Base-by-base conservation (phyloP, 345 rosid genomes). In the Microcos paniculata region DNA sequence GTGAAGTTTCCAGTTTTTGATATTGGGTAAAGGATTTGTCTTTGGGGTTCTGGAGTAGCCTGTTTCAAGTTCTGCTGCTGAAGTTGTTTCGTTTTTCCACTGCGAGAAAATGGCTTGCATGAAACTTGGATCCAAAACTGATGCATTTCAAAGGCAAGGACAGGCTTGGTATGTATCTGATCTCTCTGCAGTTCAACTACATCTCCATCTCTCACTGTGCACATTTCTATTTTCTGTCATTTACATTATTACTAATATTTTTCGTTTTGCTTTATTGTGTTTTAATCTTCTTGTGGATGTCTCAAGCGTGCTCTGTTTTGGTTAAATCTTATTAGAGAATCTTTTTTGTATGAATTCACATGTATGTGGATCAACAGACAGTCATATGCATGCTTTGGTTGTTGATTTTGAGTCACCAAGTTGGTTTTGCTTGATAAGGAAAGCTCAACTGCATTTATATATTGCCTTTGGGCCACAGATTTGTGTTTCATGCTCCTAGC, bases 141-240 rank as follows among this genome's bases (percentile, higher is more conserved):
- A 95, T 86, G 91, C 99, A 49, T 93, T 93, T 79, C 94, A 88
- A 81, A 88, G 90, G 85, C 97, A 90, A 84, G 99, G 99, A 78
- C 99, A 93, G 80, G 97, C 99, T 71, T 95, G 99, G 99, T 95
- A 91, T 80, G 88, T 51, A 51, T 61, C 40, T 58, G 40, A 24
- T 68, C 56, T 68, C 56, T 55, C 33, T 76, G 59, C 15, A 6
- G 16, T 42, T 61, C 65, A 42, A 66, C 59, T 49, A 12, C 24
- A 62, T 49, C 38, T 62, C 68, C 62, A 24, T 72, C 75, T 59
- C 42, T 11, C 26, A 62, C 9, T 40, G 35, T 38, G 45, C 13
- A 21, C 6, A 33, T 14, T 55, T 15, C 40, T 70, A n/a, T 70
- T 10, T 30, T 51, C 13, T 24, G 52, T 43, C 35, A 23, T 43